Base-by-base conservation (phyloP, 495 filamentous ascomycete species). In the Talaromyces nanjingensis region DNA sequence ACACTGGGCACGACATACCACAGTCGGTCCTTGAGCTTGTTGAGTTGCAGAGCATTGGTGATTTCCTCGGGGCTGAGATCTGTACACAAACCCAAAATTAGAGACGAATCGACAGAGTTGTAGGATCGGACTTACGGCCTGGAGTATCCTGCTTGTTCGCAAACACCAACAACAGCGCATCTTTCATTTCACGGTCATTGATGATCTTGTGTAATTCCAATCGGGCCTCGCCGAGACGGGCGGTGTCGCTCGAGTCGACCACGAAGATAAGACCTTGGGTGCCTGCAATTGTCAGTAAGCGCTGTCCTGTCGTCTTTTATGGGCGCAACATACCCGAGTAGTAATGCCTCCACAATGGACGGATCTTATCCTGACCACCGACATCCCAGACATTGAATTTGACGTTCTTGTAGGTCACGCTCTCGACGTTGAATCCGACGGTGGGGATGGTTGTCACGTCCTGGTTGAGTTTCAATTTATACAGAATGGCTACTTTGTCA, bases 351-450 rank as follows among this genome's bases (percentile, higher is more conserved):
- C 94, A 98, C 54, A 98, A 78, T 55, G 94, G 94, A 59, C 94
- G 85, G 69, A 98, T 98, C 86, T 98, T 98, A 85, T 98, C 94
- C 83, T 98, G 94, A 69, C 94, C 94, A 75, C 94, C 94, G 34
- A 98, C 94, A 81, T 98, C 94, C 94, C 94, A 98, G 63, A 98
- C 92, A 70, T 97, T 97, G 83, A 98, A 98, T 75, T 97, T 96
- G 74, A 96, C 91, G 72, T 98, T 98, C 83, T 96, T 97, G 79
- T 96, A 96, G 59, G 92, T 96, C 64, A 98, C 91, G n/a, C 91
- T 96, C 81, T 98, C 94, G 72, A 98, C 94, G 80, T 98, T 98
- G 83, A 98, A 98, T 63, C 94, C 96, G 69, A 98, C 94, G 33
- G 94, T 98, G 27, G 94, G 94, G 68, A 99, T 98, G n/a, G 96